phyloP scores from a whole-genome alignment of 164 flowering plant species.

The Vitis vinifera region DNA sequence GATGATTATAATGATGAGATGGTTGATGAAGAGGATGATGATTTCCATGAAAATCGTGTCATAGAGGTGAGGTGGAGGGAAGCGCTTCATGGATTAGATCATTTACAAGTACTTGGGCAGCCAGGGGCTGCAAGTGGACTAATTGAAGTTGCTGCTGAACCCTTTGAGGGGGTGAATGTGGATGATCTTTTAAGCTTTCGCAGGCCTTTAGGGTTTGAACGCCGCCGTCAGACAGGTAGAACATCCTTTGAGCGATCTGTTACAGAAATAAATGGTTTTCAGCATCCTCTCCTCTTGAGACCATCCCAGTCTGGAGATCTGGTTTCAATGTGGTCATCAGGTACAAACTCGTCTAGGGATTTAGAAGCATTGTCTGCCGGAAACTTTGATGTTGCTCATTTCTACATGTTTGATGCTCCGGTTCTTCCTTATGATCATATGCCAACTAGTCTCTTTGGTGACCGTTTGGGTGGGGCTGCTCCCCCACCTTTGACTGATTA shows the following conservation, averaged over 20 bases:
- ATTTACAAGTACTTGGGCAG: slow-evolving; percentile 83
- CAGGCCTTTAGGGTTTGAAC: slow-evolving; percentile 70
- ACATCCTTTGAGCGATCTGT: slow-evolving; percentile 65
- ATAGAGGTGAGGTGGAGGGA: slow-evolving; percentile 94
- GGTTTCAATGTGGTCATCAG: slow-evolving; percentile 60
- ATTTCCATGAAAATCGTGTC: slow-evolving; percentile 82
- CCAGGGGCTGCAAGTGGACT: slow-evolving; percentile 70
- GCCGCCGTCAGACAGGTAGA: slow-evolving; percentile 69
- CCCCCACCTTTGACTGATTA: slow-evolving; percentile 76
- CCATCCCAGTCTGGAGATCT: slow-evolving; percentile 69
- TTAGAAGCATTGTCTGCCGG: slow-evolving; percentile 63
- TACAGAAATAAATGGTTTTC: slow-evolving; percentile 65
- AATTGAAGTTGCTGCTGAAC: slow-evolving; percentile 80
- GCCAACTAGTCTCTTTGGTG: slow-evolving; percentile 59
- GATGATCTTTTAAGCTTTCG: slow-evolving; percentile 89
- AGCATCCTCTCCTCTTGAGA: slow-evolving; percentile 86
- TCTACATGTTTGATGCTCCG: slow-evolving; percentile 89
- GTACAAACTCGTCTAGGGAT: slow-evolving; percentile 59
- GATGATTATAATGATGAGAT: slow-evolving; percentile 89
- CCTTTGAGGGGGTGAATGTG: slow-evolving; percentile 87
- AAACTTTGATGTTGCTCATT: slow-evolving; percentile 62
- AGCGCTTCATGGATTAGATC: slow-evolving; percentile 87
- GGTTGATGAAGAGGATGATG: slow-evolving; percentile 92
- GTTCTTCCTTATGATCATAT: slow-evolving; percentile 71
- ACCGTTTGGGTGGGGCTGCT: slow-evolving; percentile 58